Base-by-base conservation (phyloP, 345 rosid genomes). In the Citrus australasica region DNA sequence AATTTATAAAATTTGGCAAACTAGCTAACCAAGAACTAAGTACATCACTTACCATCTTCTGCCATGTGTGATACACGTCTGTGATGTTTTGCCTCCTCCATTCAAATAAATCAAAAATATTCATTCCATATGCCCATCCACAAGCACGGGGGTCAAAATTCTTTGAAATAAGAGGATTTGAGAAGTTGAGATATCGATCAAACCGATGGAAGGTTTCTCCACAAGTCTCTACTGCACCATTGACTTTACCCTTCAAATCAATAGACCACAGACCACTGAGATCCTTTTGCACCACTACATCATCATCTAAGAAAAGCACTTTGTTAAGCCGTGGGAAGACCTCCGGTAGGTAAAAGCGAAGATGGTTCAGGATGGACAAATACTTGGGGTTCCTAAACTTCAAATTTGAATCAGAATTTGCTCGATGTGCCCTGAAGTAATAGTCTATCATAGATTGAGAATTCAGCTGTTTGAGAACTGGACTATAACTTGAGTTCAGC, bases 51-150 rank as follows among this genome's bases (percentile, higher is more conserved):
- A 96, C 99, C 93, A 96, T 92, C 79, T 87, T 85, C 90, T 94
- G 99, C 99, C 99, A 96, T 77, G 82, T 72, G 83, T 96, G 99
- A 83, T 96, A 96, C 67, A 92, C 89, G 55, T 86, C 89, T 5
- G 99, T 96, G 86, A 96, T 92, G 83, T 90, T 90, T 83, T 94
- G 97, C 85, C 89, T 83, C 84, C 80, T 92, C 99, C 99, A 96
- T 82, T 94, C 89, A 28, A 85, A 85, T 85, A 96, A 86, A 86
- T 96, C 98, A 82, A 96, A 94, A 35, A 96, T 75, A 73, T 96
- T 96, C 99, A 96, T 96, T 74, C 99, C 99, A 74, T 94, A 96
- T 14, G 99, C 98, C 99, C 99, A 96, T 76, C 99, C 99, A 86
- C 99, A 96, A 80, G 99, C 97, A 74, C 78, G 97, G 11, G 99